Percentiles rank a stretch among this genome's conserved stretches.
Evolutionary conservation across 148 eudicot genomes (phyloP).

Genomic region (Persicaria maculosa): DNA sequence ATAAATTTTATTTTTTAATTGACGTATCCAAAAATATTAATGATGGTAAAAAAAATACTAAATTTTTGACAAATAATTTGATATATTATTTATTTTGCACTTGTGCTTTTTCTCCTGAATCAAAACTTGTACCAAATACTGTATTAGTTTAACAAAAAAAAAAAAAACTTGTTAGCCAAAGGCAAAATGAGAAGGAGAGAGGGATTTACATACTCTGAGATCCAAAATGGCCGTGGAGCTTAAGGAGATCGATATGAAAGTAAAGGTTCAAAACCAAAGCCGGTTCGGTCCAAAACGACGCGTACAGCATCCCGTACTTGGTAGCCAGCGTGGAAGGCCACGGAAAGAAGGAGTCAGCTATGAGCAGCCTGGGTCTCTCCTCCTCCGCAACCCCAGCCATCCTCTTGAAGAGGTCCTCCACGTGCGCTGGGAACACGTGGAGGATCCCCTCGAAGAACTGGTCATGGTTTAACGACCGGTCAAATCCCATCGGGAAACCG

Average conservation of each 20-base stretch:
- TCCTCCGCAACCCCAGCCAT: conserved; percentile 6
- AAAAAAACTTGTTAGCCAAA: too few relatives aligned
- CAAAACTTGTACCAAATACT: too few relatives aligned
- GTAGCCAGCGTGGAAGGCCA: conserved; percentile 52
- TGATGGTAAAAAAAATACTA: too few relatives aligned
- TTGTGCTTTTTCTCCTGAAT: too few relatives aligned
- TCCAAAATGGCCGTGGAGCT: conserved; percentile 49
- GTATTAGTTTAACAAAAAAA: too few relatives aligned
- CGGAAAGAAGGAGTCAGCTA: conserved; percentile 61
- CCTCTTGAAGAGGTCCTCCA: conserved; percentile 30
- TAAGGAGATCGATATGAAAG: conserved; percentile 54
- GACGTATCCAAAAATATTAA: too few relatives aligned
- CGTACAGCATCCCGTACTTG: conserved; percentile 40
- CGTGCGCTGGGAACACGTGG: conserved; percentile 39
- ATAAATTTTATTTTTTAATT: too few relatives aligned
- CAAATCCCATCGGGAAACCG: conserved; percentile 38
- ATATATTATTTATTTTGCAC: too few relatives aligned
- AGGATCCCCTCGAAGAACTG: conserved; percentile 42
- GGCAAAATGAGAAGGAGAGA: too few relatives aligned
- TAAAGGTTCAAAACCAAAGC: conserved; percentile 55
- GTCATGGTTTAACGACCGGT: conserved; percentile 28
- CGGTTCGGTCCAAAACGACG: conserved; percentile 73
- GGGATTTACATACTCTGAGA: conserved; percentile 30
- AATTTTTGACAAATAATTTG: too few relatives aligned
- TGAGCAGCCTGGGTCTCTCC: conserved; percentile 31